Percentiles rank a stretch among this genome's conserved stretches.
These are phyloP conservation scores for Zygosaccharomyces bisporus DNA, from an alignment of 805 yeast genomes.

Conservation along the genomic window DNA sequence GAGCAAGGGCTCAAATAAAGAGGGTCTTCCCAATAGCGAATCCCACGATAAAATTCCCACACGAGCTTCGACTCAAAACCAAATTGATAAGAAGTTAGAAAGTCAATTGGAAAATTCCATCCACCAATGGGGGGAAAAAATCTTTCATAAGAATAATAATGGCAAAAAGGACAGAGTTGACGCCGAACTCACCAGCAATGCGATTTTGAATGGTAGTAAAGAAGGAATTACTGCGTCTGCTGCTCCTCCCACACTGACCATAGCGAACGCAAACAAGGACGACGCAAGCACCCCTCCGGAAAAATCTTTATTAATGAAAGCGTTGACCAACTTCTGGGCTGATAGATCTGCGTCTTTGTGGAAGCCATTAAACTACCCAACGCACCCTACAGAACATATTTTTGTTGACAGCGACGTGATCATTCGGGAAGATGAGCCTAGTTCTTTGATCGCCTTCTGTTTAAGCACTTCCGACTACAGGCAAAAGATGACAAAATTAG, in stretches of 20 bases:
- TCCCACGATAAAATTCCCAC: constrained; percentile 6
- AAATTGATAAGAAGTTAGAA: constrained; percentile 26
- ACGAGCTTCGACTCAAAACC: constrained; percentile 12
- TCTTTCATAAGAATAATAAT: constrained; percentile 15
- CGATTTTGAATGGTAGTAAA: constrained; percentile 12
- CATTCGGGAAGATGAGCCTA: constrained; percentile 94
- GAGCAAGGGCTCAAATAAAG: constrained; percentile 15
- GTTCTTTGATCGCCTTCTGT: constrained; percentile 90
- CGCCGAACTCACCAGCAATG: constrained; percentile 14
- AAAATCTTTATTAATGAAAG: constrained; percentile 70
- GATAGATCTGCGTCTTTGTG: constrained; percentile 93
- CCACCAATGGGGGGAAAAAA: constrained; percentile 31
- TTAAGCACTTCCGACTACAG: constrained; percentile 79
- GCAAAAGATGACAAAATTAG: constrained; percentile 47
- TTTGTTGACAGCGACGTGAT: constrained; percentile 92
- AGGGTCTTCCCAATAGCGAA: constrained; percentile 9
- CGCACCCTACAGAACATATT: constrained; percentile 74
- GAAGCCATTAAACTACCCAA: constrained; percentile 87
- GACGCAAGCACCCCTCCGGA: constrained; percentile 49
- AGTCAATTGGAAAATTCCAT: constrained; percentile 33
- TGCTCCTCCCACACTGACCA: constrained; percentile 21
- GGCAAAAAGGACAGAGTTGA: constrained; percentile 3
- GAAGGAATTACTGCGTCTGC: constrained; percentile 17
- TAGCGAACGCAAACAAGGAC: constrained; percentile 24
- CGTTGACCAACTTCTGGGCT: constrained; percentile 92